These are phyloP conservation scores for Ceratobasidium papillatum DNA, from an alignment of 1,284 basidiomycete genomes.

Conservation along the genomic window DNA sequence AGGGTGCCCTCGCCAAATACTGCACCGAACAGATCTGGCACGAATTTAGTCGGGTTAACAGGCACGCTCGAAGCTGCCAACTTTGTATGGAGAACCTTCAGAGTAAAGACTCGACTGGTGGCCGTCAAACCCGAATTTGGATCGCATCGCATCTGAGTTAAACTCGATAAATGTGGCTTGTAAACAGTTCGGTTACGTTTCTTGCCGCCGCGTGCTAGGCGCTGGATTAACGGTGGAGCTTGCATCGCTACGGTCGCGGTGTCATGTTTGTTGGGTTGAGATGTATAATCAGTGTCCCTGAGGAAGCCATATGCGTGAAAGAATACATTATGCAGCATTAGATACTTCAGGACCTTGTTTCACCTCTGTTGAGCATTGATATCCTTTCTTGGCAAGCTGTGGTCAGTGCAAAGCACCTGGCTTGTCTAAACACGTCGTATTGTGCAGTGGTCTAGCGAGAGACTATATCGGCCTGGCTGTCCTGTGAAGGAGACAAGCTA, in stretches of 20 bases:
- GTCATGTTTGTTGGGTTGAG: not conserved
- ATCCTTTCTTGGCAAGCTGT: not conserved
- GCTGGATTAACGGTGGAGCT: not conserved
- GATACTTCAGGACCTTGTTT: not conserved
- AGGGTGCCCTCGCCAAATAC: too few species aligned
- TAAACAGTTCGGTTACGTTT: not conserved
- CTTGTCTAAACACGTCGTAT: not conserved
- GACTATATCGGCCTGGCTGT: not conserved
- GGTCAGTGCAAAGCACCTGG: not conserved
- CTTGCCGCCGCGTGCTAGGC: not conserved
- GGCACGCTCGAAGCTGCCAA: too few species aligned
- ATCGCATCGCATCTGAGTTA: not conserved
- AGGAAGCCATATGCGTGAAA: not conserved
- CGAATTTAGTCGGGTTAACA: too few species aligned
- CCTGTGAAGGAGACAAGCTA: not conserved
- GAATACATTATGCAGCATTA: not conserved
- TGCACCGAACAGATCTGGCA: too few species aligned
- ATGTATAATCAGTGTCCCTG: not conserved
- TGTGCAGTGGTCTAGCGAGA: not conserved
- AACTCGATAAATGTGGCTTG: not conserved
- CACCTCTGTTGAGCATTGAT: not conserved
- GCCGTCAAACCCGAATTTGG: too few species aligned
- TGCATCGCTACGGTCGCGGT: conserved; percentile 3
- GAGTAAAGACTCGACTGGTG: too few species aligned
- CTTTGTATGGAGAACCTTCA: too few species aligned